Evolutionary conservation across 108 stramenopile species (phyloP).

Genomic region (Poteriospumella lacustris): DNA sequence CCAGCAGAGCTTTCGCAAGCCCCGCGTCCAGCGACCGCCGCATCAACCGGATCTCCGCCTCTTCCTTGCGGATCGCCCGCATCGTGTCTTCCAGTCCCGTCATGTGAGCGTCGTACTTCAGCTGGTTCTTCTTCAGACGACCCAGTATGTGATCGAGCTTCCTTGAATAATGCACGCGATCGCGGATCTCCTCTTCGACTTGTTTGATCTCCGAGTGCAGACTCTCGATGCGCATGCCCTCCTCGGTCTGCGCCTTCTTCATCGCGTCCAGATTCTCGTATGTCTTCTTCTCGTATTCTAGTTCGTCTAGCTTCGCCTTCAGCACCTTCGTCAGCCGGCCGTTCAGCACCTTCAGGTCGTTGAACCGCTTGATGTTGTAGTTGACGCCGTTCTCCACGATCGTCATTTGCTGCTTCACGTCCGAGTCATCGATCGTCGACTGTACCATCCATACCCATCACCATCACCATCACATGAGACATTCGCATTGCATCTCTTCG

Average conservation of each 20-base stretch:
- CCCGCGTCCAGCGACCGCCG: constrained; percentile 12
- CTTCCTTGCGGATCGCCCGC: not conserved
- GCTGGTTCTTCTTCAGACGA: constrained; percentile 23
- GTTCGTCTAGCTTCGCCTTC: constrained; percentile 15
- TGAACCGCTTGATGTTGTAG: not conserved
- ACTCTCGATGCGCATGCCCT: not conserved
- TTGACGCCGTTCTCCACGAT: constrained; percentile 27
- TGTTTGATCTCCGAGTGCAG: constrained; percentile 13
- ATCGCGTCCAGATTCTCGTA: constrained; percentile 17
- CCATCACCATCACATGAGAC: too few relatives aligned
- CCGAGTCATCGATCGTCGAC: constrained; percentile 24
- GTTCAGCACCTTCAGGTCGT: constrained; percentile 18
- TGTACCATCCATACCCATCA: not conserved
- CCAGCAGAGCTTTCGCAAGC: constrained; percentile 2
- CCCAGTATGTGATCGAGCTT: constrained; percentile 21
- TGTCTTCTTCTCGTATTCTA: constrained; percentile 13
- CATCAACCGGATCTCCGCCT: constrained; percentile 16
- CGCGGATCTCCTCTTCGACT: not conserved
- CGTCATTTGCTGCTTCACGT: constrained; percentile 23
- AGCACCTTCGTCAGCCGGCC: not conserved
- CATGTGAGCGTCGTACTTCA: constrained; percentile 29
- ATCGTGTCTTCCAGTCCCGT: constrained; percentile 21
- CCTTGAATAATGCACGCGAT: not conserved
- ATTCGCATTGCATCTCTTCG: too few relatives aligned
- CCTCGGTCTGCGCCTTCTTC: constrained; percentile 16